A percentile compares a stretch with the other conserved stretches of the same genome.
phyloP scores from a whole-genome alignment of 1,139 yeast species.

The Magnusiomyces clavatus region DNA sequence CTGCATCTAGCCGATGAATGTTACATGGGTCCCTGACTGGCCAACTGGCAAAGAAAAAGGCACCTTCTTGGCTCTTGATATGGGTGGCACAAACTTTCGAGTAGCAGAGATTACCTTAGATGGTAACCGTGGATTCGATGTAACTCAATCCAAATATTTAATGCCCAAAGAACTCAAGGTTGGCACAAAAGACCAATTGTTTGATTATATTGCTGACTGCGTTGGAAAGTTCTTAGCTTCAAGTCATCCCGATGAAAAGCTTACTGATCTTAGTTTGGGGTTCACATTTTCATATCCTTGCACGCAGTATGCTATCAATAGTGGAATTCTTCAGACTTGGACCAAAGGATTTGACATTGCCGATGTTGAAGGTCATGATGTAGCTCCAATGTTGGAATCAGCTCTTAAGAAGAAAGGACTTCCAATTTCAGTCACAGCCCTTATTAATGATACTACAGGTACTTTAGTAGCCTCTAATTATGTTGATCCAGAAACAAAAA shows the following conservation, averaged over 20 bases:
- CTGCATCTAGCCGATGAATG: slow-evolving; percentile 65
- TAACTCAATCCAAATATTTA: slow-evolving; percentile 69
- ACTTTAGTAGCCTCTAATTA: slow-evolving; percentile 94
- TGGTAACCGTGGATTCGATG: slow-evolving; percentile 73
- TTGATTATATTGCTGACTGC: slow-evolving; percentile 80
- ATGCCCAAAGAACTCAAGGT: slow-evolving; percentile 73
- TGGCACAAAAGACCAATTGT: slow-evolving; percentile 67
- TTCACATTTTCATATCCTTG: slow-evolving; percentile 96
- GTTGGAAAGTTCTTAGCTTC: slow-evolving; percentile 52
- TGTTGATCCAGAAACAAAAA: slow-evolving; percentile 77
- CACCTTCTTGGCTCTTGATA: slow-evolving; percentile 82
- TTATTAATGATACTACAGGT: slow-evolving; percentile 96
- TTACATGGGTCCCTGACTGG: slow-evolving; percentile 90
- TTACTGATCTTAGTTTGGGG: slow-evolving; percentile 59
- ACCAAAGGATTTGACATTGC: slow-evolving; percentile 95
- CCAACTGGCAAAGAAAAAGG: slow-evolving; percentile 92
- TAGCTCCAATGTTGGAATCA: slow-evolving; percentile 79
- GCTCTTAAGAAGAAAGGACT: slow-evolving; percentile 57
- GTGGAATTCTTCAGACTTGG: slow-evolving; percentile 91
- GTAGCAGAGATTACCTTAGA: slow-evolving; percentile 76
- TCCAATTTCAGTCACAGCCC: slow-evolving; percentile 82
- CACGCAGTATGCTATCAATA: slow-evolving; percentile 71
- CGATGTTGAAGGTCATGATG: slow-evolving; percentile 91
- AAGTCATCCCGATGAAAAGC: slow-evolving; percentile 37
- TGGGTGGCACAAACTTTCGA: slow-evolving; percentile 92